These are phyloP conservation scores for Diaporthe nobilis DNA, from an alignment of 2,329 filamentous ascomycete species.

Conservation along the genomic window DNA sequence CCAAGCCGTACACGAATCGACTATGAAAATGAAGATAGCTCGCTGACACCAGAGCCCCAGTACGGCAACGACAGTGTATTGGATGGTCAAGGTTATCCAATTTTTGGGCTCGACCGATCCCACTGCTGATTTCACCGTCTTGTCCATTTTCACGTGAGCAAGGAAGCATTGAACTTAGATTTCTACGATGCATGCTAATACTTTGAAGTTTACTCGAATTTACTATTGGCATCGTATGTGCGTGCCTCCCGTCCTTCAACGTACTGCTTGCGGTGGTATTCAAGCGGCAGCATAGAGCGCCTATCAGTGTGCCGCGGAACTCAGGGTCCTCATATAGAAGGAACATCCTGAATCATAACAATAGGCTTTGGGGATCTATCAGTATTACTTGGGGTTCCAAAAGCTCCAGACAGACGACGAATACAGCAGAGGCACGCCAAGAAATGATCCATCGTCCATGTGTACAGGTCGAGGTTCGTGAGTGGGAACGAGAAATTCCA, in stretches of 20 bases:
- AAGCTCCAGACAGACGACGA: background rate
- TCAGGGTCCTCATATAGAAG: background rate
- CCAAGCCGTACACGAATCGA: background rate
- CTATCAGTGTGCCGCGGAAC: background rate
- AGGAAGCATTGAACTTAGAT: too few relatives aligned
- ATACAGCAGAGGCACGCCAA: background rate
- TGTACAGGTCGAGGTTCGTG: background rate
- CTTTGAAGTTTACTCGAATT: constrained; percentile 44
- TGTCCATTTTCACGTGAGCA: constrained; percentile 17
- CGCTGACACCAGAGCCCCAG: background rate
- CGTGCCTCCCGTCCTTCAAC: constrained; percentile 48
- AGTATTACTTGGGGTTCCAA: background rate
- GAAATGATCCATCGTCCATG: background rate
- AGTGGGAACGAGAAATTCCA: background rate
- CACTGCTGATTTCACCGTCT: constrained; percentile 46
- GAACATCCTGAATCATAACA: background rate
- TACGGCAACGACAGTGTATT: constrained; percentile 46
- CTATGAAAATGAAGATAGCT: background rate
- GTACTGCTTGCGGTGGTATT: constrained; percentile 9
- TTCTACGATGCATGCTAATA: background rate
- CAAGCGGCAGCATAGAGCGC: background rate
- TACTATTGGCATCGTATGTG: constrained; percentile 47
- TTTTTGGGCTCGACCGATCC: constrained; percentile 46
- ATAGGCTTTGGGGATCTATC: background rate
- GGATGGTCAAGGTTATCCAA: constrained; percentile 45